Evolutionary conservation across 352 stramenopile species (phyloP), one percentile per base, ranked within the genome.

Genomic region (Pythium phragmitis): DNA sequence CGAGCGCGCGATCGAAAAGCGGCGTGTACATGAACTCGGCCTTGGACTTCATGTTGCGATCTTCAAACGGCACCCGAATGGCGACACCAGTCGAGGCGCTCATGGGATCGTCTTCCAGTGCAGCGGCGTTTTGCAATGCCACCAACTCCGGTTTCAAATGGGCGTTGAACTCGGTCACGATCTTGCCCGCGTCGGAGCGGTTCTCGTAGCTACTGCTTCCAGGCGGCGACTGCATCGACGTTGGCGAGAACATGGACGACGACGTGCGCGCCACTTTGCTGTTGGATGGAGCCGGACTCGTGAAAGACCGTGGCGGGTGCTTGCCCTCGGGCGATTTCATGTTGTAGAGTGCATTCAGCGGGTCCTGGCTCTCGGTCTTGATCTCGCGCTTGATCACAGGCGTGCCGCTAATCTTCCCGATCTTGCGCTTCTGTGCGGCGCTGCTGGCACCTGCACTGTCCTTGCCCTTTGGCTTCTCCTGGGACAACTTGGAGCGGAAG

Each of bases 21-120:
- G 87, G 83, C 11, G 87, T 94, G 73, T 94, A 95, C 87, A 95
- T 95, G 68, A 91, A 95, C 51, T 75, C 72, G 2, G 76, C 76
- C 53, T 82, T 79, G 14, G 79, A 42, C 45, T 74, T 58, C 47
- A 89, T 67, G 58, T 93, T 93, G 19, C 77, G 80, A 26, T 84
- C 80, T 6, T 80, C 70, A 33, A 87, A 93, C 0, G 80, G 79
- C 8, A 65, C 57, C 1, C 50, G 60, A 4, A 92, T 39, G 8
- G 37, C 30, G 23, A 75, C 62, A 46, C 13, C 39, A 19, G 13
- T n/a, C 3, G 13, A 8, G 21, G 30, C 41, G 43, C 51, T 7
- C 9, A 43, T 42, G 4, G 39, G 7, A 2, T 65, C 59, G 6
- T 43, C 26, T 13, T 51, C 34, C 2, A 59, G 26, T 3, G 21